Evolutionary conservation across 352 stramenopile species (phyloP).

Genomic region (Plasmopara viticola): DNA sequence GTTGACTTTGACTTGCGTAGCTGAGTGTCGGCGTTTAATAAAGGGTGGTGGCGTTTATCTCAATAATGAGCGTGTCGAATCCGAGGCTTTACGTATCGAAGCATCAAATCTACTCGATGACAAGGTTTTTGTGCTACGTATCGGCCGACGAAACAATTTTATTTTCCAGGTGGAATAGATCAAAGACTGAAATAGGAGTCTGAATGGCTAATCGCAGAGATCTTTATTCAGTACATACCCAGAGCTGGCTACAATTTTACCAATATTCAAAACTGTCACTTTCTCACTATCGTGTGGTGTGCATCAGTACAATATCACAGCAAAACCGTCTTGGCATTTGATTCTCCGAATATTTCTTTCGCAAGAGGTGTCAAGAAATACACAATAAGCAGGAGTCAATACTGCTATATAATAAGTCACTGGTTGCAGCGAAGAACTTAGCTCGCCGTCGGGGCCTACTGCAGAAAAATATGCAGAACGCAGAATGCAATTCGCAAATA

Average conservation of each 20-base stretch:
- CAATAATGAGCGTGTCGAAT: constrained; percentile 82
- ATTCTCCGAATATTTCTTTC: constrained; percentile 42
- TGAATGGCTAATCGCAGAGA: no score
- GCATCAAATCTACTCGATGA: constrained; percentile 52
- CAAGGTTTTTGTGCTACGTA: constrained; percentile 61
- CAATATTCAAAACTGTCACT: no score
- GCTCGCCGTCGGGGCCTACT: constrained; percentile 11
- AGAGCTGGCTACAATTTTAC: no score
- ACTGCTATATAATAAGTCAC: constrained; percentile 13
- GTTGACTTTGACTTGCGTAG: constrained; percentile 32
- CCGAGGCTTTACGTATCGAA: constrained; percentile 33
- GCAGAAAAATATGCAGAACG: constrained; percentile 15
- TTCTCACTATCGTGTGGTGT: constrained; percentile 28
- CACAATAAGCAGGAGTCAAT: constrained; percentile 13
- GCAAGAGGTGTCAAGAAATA: constrained; percentile 33
- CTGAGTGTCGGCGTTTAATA: constrained; percentile 93
- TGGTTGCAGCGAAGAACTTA: constrained; percentile 24
- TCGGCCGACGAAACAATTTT: constrained; percentile 76
- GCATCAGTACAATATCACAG: constrained; percentile 41
- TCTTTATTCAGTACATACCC: no score
- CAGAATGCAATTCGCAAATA: constrained; percentile 32
- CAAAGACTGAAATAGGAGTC: no score
- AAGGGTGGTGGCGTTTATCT: constrained; percentile 93
- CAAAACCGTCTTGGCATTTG: constrained; percentile 13
- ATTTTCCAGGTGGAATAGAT: constrained; percentile 52